phyloP scores from a whole-genome alignment of 208 protist genomes.

The Giardia muris region DNA sequence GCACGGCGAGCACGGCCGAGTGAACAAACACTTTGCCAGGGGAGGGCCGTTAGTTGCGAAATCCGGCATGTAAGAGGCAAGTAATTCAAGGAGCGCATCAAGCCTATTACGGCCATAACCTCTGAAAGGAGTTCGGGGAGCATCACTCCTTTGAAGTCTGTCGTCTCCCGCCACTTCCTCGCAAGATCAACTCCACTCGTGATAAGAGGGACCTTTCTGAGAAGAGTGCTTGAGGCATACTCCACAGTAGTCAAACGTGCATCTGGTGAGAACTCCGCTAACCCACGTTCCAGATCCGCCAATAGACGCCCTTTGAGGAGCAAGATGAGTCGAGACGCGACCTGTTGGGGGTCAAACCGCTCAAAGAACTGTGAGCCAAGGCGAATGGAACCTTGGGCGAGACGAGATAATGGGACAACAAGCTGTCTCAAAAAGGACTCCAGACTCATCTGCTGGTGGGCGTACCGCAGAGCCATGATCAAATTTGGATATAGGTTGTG shows the following conservation, averaged over 20 bases:
- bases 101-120: background rate
- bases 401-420: background rate
- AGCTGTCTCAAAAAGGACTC: background rate
- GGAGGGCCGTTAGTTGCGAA: constrained; percentile 4
- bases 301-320: background rate
- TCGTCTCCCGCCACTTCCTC: background rate
- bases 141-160: background rate
- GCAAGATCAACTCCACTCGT: background rate
- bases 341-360: background rate
- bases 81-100: background rate
- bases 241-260: background rate
- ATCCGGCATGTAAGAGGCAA: background rate
- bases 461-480: background rate
- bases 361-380: background rate
- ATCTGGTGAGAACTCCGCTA: background rate
- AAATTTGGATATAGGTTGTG: background rate
- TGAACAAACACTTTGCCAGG: background rate
- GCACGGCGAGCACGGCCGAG: background rate
- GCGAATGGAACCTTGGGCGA: background rate
- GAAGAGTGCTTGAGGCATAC: background rate
- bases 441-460: background rate
- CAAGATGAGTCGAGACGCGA: background rate
- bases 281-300: background rate
- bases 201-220: background rate
- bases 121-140: constrained; percentile 15